Base-by-base conservation (phyloP, 495 filamentous ascomycete genomes). In the Lasiosphaeria hispida region DNA sequence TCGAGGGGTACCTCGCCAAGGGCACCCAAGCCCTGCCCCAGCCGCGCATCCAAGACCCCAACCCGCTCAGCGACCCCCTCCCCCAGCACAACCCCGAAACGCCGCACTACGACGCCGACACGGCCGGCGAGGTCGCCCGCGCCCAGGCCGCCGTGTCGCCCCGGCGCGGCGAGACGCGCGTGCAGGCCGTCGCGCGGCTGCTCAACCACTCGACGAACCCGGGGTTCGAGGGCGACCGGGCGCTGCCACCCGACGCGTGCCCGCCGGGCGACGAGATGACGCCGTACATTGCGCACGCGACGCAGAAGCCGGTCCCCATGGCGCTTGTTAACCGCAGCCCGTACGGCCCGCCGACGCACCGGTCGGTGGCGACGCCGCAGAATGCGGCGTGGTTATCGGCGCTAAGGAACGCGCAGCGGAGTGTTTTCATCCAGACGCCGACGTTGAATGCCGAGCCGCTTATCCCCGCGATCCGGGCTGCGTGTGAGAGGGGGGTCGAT, bases 391-490 rank as follows among this genome's bases (percentile, higher is more conserved):
- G 84, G 79, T 73, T 92, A 7, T 85, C 87, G 0, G 81, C 81
- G 7, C 76, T 92, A 34, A 75, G 83, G 7, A 79, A 91, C 61
- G 88, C 88, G 0, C 68, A 75, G 34, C 66, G 69, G 15, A 77
- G 69, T 13, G 78, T 91, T 13, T 88, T 91, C 67, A 89, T 91
- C 56, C 87, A 91, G 63, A 84, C 87, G 0, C 89, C 89, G 0
- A 86, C 87, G 38, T 79, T 92, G 48, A 92, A 92, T 63, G 87
- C 88, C 10, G 81, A 80, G 53, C 83, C 86, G 0, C 76, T 90
- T 0, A 55, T 88, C 1, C 80, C 85, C 1, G 83, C 85, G 3
- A 72, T 91, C 18, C 56, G 78, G 1, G 78, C 80, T 15, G 87
- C 88, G 1, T 80, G 83, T n/a, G 77, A 83, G 49, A 77, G 87